Base-by-base conservation (phyloP, 1,139 yeast species). In the Nadsonia starkeyi-henricii region DNA sequence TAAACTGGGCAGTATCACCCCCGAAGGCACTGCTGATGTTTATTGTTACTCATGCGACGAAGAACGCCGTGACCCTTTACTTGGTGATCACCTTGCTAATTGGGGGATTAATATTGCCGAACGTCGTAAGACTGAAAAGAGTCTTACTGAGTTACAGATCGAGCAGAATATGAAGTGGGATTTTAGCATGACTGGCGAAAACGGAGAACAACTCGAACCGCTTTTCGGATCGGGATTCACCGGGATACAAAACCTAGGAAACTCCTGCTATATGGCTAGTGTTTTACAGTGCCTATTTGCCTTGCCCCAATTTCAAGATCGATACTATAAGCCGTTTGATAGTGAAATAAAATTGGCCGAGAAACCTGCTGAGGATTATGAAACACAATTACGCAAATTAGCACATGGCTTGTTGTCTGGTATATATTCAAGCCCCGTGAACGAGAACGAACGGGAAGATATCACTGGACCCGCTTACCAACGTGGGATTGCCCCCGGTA, bases 111-210 rank as follows among this genome's bases (percentile, higher is more conserved):
- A 85, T 60, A 66, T 86, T 45, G 69, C 75, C 1, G 81, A 79
- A 55, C 59, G 62, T 3, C 69, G 68, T 21, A 71, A 73, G 53
- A 85, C 94, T 0, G 99, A 91, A 62, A 89, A 88, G 66, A 81
- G 82, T 36, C 70, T 93, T 59, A 78, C 89, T 2, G 98, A 91
- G 62, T 67, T 91, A 53, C 95, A 93, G 64, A 75, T 91, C 49
- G 96, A 89, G 61, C 96, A 89, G 61, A 91, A 91, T 62, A 62
- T 86, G 66, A 83, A 81, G 57, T 93, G 96, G 96, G 95, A 89
- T 54, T 91, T 93, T 63, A 77, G 78, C 52, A 76, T 89, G 75
- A 81, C 80, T 33, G 81, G 81, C 44, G 78, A 79, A 2, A 71
- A 78, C 52, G 96, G 96, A 20, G 74, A 74, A 46, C 8, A 23